Evolutionary conservation across 108 stramenopile species (phyloP), one percentile per base, ranked within the genome.

Genomic region (Epithemia pelagica): DNA sequence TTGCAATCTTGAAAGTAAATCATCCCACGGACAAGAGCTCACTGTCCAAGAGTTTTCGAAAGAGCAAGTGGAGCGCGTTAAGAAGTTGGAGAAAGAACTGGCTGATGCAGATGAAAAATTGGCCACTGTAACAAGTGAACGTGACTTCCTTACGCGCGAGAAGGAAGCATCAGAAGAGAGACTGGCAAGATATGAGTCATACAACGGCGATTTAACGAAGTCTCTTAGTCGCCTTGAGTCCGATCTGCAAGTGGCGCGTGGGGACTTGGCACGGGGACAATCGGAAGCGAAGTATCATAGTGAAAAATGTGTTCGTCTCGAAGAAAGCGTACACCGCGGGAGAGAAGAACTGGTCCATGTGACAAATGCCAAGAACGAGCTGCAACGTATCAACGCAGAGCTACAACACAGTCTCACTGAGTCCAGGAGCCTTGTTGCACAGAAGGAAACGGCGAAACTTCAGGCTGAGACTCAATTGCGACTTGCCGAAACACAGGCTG

Each of bases 221-320:
- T 73, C 87, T 15, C 79, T 88, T 28, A 76, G 85, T 52, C 63
- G 66, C 1, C 30, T 87, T 20, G 76, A 80, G 2, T 53, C 55
- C 20, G 82, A 90, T 32, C 74, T 94, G 23, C 74, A 69, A 24
- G 55, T 76, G 8, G 80, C 84, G 33, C 82, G 72, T 61, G 81
- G 83, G 2, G 78, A 74, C 18, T 74, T 66, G 24, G 92, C 92
- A 31, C 76, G 89, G 10, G 51, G 58, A 30, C 59, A 78, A 53
- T 83, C 86, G 21, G 89, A 90, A 20, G 75, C 83, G 25, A 61
- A 62, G n/a, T 90, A 78, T 69, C 81, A 80, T 61, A 73, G 69
- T 25, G 86, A 86, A 5, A 81, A 82, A 58, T 70, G 56, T 33
- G 73, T 69, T 24, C 74, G 88, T 23, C 37, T 89, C 54, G 88